Conservation (phyloP, 371 early-diverging fungal species). For the Syncephalastrum contaminatum region DNA sequence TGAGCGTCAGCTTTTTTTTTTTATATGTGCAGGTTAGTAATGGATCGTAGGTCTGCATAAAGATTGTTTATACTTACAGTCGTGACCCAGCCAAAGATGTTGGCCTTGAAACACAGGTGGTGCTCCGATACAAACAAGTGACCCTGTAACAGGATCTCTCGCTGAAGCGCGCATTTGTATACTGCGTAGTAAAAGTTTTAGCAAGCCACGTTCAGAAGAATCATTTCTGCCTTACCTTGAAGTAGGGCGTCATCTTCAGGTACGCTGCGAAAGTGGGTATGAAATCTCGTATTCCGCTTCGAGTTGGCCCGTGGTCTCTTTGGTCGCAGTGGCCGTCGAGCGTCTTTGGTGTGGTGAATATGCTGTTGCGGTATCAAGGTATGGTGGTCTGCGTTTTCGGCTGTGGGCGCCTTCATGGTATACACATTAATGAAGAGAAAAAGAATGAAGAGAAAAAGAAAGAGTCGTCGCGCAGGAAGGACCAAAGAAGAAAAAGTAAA, state of each 20-base stretch:
- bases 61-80: slow-evolving; percentile 45
- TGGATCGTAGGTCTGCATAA: slow-evolving; percentile 35
- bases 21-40: neutral
- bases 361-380: slow-evolving; percentile 12
- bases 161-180: slow-evolving; percentile 87
- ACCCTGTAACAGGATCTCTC: slow-evolving; percentile 90
- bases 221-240: slow-evolving; percentile 34
- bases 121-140: slow-evolving; percentile 84
- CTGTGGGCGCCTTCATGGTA: neutral
- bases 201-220: too few species aligned
- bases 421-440: neutral
- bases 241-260: slow-evolving; percentile 54
- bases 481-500: neutral
- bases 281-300: slow-evolving; percentile 48
- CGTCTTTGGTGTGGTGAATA: slow-evolving; percentile 6
- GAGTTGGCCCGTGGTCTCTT: slow-evolving; percentile 23
- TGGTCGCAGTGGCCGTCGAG: slow-evolving; percentile 10
- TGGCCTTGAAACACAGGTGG: slow-evolving; percentile 89
- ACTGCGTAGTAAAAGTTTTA: too few species aligned
- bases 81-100: slow-evolving; percentile 94
- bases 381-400: neutral
- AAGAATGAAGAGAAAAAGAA: slow-evolving; percentile 1
- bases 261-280: slow-evolving; percentile 50
- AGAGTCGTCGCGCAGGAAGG: neutral
- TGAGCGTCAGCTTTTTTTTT: neutral